Evolutionary conservation across 2,329 filamentous ascomycete genomes (phyloP).

Genomic region (Thermothelomyces thermophilus): DNA sequence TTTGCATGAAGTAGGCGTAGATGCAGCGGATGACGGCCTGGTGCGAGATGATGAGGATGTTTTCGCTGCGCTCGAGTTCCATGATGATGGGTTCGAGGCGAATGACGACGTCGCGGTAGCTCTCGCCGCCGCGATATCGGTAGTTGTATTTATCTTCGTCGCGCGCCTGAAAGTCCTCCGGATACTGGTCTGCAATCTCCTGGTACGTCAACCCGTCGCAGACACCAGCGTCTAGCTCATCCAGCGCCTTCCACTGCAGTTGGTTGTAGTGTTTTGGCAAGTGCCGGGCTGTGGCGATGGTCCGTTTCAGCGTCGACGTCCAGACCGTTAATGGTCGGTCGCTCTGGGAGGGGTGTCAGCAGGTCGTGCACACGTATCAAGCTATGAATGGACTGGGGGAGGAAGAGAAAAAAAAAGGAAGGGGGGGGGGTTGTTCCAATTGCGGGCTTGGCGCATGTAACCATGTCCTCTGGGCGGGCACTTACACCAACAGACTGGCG

Average conservation of each 20-base stretch:
- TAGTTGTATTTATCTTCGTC: slow-evolving; percentile 99
- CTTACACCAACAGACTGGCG: slow-evolving; percentile 78
- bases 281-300: slow-evolving; percentile 83
- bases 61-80: slow-evolving; percentile 93
- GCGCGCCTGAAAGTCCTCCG: slow-evolving; percentile 89
- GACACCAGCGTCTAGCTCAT: slow-evolving; percentile 92
- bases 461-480: slow-evolving; percentile 18
- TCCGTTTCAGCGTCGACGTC: slow-evolving; percentile 65
- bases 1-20: slow-evolving; percentile 98
- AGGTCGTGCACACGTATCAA: slow-evolving; percentile 1
- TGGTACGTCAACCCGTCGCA: slow-evolving; percentile 96
- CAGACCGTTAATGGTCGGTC: slow-evolving; percentile 56
- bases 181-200: slow-evolving; percentile 84
- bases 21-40: slow-evolving; percentile 96
- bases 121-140: slow-evolving; percentile 93
- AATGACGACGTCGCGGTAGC: slow-evolving; percentile 93
- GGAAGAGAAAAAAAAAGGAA: too few species aligned
- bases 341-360: slow-evolving; percentile 38
- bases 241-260: slow-evolving; percentile 95
- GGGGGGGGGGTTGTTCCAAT: too few species aligned
- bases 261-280: slow-evolving; percentile 81
- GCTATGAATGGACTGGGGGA: neutral
- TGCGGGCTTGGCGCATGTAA: slow-evolving; percentile 20
- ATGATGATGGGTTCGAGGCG: slow-evolving; percentile 98
- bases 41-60: slow-evolving; percentile 96